Conservation (phyloP, 2,329 filamentous ascomycete species). For the Fusarium sp. region DNA sequence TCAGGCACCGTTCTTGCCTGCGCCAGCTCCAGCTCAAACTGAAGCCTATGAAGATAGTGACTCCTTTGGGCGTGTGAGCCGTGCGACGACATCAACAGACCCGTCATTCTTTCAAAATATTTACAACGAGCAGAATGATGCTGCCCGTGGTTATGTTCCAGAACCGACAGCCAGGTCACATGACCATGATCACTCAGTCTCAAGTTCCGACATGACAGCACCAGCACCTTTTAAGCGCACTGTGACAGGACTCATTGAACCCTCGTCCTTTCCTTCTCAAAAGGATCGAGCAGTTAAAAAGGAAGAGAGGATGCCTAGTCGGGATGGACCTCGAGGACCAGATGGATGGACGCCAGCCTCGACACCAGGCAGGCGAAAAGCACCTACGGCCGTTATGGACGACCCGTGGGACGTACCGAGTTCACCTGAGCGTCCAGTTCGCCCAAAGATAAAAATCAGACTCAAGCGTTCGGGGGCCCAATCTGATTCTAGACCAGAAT, state of each 20-base stretch:
- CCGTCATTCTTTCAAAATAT: conserved; percentile 62
- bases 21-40: conserved; percentile 11
- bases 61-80: conserved; percentile 48
- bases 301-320: conserved; percentile 18
- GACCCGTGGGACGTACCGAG: conserved; percentile 62
- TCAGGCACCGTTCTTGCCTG: conserved; percentile 9
- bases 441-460: conserved; percentile 32
- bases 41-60: conserved; percentile 24
- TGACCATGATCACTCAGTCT: conserved; percentile 24
- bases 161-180: conserved; percentile 20
- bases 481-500: neutral
- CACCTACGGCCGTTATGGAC: conserved; percentile 40
- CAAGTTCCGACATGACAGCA: conserved; percentile 47
- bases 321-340: conserved; percentile 20
- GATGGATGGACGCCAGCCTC: conserved; percentile 53
- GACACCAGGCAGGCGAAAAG: conserved; percentile 50
- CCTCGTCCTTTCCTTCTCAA: conserved; percentile 47
- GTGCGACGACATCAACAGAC: conserved; percentile 60
- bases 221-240: conserved; percentile 48
- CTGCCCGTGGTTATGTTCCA: conserved; percentile 43
- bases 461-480: conserved; percentile 30
- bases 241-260: conserved; percentile 47
- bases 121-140: conserved; percentile 61
- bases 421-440: conserved; percentile 51
- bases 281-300: conserved; percentile 48